Evolutionary conservation across 208 protist species (phyloP), one percentile per base, ranked within the genome.

Genomic region (Lotmaria passim): DNA sequence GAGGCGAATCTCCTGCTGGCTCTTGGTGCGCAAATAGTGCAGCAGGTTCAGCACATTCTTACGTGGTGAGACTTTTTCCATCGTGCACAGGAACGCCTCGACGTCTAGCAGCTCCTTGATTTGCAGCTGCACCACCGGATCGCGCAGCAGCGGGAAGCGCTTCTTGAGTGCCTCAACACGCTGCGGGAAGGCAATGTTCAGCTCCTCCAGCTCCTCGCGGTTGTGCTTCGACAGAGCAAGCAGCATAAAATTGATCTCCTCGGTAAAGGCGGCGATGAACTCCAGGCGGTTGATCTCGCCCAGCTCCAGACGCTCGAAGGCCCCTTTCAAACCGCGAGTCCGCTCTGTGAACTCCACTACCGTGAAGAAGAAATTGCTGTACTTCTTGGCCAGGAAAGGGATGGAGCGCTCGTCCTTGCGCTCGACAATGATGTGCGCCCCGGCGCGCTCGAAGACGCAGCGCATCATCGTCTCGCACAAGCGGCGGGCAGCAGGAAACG

Each of bases 31-130:
- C 43, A 93, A 70, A 58, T 90, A 93, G 73, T 93, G 83, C 33
- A 93, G 59, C 33, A 93, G 76, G 65, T 91, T 91, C 51, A 93
- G 69, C 57, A 93, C 88, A 52, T 93, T 93, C 69, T 86, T 89
- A n/a, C 88, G 82, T 21, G 77, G 83, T 11, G 83, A 86, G 28
- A 91, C 72, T 75, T 88, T 89, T 60, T 93, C 88, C 17, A 93
- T 63, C 15, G 82, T 87, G 71, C 85, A 91, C 14, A 93, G 72
- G 38, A 88, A 89, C 3, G 85, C 81, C 69, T 91, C 85, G 2
- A 83, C 74, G 46, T 93, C 88, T 17, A 91, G 64, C 39, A 91
- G 63, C 46, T 93, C 81, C 38, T 66, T 75, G 14, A 93, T 60
- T 38, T 91, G 73, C 59, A 79, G 64, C 68, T 91, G 85, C 73